Evolutionary conservation across 2,329 filamentous ascomycete genomes (phyloP).

Genomic region (Samsoniella hepiali): DNA sequence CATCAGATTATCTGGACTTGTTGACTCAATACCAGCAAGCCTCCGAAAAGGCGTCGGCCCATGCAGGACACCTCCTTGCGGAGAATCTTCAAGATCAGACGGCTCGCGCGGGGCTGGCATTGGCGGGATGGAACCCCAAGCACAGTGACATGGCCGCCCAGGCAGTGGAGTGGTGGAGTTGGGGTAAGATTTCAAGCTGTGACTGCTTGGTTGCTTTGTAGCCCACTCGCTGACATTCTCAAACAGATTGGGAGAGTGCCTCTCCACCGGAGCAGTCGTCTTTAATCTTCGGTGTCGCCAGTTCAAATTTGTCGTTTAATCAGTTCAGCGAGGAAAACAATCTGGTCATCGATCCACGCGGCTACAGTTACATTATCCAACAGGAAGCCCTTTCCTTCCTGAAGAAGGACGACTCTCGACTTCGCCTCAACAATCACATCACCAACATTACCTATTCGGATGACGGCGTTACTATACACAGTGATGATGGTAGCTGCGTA

Average conservation of each 20-base stretch:
- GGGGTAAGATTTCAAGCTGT: constrained; percentile 28
- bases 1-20: constrained; percentile 47
- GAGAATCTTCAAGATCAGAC: constrained; percentile 61
- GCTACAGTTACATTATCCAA: constrained; percentile 57
- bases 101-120: constrained; percentile 53
- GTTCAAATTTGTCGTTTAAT: constrained; percentile 59
- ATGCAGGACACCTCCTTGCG: constrained; percentile 55
- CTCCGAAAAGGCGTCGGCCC: constrained; percentile 43
- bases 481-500: constrained; percentile 53
- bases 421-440: constrained; percentile 57
- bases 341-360: constrained; percentile 58
- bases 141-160: constrained; percentile 50
- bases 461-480: constrained; percentile 50
- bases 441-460: constrained; percentile 51
- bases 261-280: constrained; percentile 53
- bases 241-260: constrained; percentile 23
- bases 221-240: not conserved
- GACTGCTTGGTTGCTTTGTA: not conserved
- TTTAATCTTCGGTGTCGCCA: constrained; percentile 52
- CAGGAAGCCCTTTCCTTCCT: constrained; percentile 58
- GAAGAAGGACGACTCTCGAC: constrained; percentile 48
- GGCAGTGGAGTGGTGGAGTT: constrained; percentile 58
- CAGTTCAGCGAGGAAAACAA: constrained; percentile 61
- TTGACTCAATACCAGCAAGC: constrained; percentile 49
- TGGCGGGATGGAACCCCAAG: constrained; percentile 61